Percentiles rank a stretch among this genome's conserved stretches.
Conservation (phyloP, 331 rosid genomes). For the Prunus yedoensis region DNA sequence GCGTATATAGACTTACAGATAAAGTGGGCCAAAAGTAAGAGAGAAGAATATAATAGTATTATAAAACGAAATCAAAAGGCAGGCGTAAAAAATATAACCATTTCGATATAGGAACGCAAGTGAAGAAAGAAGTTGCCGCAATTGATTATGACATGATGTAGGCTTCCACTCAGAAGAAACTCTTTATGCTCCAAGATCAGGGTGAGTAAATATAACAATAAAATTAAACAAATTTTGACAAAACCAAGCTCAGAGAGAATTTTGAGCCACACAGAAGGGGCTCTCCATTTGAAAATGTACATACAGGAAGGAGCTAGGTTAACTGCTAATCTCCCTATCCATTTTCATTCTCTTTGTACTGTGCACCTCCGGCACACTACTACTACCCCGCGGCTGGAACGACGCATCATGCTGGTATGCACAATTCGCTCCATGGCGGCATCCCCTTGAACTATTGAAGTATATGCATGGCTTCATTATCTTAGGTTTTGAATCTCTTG, state of each 20-base stretch:
- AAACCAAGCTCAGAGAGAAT: slow-evolving; percentile 20
- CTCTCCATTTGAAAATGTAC: slow-evolving; percentile 31
- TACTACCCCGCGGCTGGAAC: slow-evolving; percentile 51
- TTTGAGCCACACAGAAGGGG: slow-evolving; percentile 30
- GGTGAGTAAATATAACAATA: neutral
- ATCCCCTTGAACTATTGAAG: slow-evolving; percentile 86
- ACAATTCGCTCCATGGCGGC: slow-evolving; percentile 84
- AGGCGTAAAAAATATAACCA: neutral
- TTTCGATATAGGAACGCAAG: neutral
- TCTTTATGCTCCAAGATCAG: neutral
- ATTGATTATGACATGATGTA: neutral
- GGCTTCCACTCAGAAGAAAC: neutral
- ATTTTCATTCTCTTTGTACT: slow-evolving; percentile 70
- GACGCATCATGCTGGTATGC: slow-evolving; percentile 72
- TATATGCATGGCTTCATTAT: slow-evolving; percentile 90
- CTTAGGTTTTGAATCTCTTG: slow-evolving; percentile 65
- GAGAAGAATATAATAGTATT: no score
- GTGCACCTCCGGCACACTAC: slow-evolving; percentile 46
- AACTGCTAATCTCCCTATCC: slow-evolving; percentile 84
- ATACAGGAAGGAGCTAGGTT: slow-evolving; percentile 2
- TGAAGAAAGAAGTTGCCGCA: neutral
- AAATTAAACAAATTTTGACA: slow-evolving; percentile 16
- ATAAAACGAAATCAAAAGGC: no score
- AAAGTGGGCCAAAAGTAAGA: no score
- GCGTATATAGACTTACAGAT: no score